A percentile compares a stretch with the other conserved stretches of the same genome.
Conservation (phyloP, 106 monocot species). For the Allium sativum region DNA sequence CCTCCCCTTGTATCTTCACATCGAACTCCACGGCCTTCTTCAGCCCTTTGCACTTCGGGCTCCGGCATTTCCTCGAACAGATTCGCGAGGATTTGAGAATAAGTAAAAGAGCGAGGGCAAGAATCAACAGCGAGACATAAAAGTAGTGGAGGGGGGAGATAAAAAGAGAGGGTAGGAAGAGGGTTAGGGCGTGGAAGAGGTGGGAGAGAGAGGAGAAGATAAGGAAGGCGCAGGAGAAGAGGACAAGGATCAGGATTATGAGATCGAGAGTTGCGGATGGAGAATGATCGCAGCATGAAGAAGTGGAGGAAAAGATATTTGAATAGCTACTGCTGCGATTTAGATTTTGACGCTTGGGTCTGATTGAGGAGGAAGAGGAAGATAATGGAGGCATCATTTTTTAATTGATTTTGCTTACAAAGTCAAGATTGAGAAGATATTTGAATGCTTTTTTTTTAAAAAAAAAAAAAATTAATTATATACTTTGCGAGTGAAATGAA, state of each 20-base stretch:
- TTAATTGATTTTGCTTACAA: no score
- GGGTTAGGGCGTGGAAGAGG: constrained; percentile 30
- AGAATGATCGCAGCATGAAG: constrained; percentile 29
- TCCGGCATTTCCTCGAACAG: constrained; percentile 35
- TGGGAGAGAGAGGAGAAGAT: constrained; percentile 47
- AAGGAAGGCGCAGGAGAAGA: constrained; percentile 66
- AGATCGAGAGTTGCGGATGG: constrained; percentile 56
- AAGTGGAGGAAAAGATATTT: not conserved
- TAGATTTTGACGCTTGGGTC: constrained; percentile 5
- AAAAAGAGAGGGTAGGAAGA: constrained; percentile 2
- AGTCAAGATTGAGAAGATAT: not conserved
- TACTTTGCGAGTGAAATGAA: no score
- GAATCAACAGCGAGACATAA: constrained; percentile 17
- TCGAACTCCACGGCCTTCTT: constrained; percentile 75
- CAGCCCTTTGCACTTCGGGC: constrained; percentile 50
- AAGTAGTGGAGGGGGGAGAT: constrained; percentile 18
- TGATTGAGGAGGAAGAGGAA: constrained; percentile 2
- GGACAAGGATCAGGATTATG: constrained; percentile 57
- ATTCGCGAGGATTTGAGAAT: constrained; percentile 9
- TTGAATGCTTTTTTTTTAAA: no score
- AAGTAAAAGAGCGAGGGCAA: constrained; percentile 14
- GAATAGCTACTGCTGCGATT: not conserved
- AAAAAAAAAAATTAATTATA: no score
- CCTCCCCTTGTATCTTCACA: constrained; percentile 78
- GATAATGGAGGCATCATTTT: not conserved